Conservation (phyloP, 352 stramenopile species). For the Globisporangium abappressorium region DNA sequence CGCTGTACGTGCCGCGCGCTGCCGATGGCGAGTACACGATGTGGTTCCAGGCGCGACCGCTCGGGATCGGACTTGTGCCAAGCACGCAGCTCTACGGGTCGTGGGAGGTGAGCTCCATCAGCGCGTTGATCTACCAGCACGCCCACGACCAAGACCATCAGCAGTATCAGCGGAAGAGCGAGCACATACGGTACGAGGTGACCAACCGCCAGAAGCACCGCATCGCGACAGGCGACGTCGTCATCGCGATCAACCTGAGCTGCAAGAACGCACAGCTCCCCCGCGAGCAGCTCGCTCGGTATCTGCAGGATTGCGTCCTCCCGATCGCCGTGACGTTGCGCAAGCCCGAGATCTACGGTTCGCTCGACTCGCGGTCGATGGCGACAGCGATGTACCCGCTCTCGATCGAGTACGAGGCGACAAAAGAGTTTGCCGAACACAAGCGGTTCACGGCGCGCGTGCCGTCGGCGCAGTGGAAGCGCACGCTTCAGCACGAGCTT, state of each 20-base stretch:
- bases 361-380: slow-evolving; percentile 56
- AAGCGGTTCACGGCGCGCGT: slow-evolving; percentile 47
- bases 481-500: slow-evolving; percentile 54
- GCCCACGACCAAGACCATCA: not conserved
- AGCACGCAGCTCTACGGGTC: slow-evolving; percentile 77
- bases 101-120: slow-evolving; percentile 69
- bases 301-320: slow-evolving; percentile 37
- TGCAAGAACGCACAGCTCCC: slow-evolving; percentile 43
- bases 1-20: slow-evolving; percentile 38
- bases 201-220: slow-evolving; percentile 13
- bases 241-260: slow-evolving; percentile 68
- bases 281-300: slow-evolving; percentile 38
- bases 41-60: slow-evolving; percentile 57
- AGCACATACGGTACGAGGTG: slow-evolving; percentile 15
- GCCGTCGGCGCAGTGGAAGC: slow-evolving; percentile 66
- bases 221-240: slow-evolving; percentile 52
- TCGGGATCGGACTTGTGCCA: slow-evolving; percentile 73
- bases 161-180: slow-evolving; percentile 1
- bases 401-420: slow-evolving; percentile 53
- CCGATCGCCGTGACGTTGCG: slow-evolving; percentile 70
- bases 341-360: slow-evolving; percentile 54
- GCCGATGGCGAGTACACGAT: slow-evolving; percentile 72
- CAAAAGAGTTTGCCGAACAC: slow-evolving; percentile 17
- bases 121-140: slow-evolving; percentile 5
- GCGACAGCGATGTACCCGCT: slow-evolving; percentile 74